Conservation (phyloP, 148 eudicot species). For the Rhododendron ovatum region DNA sequence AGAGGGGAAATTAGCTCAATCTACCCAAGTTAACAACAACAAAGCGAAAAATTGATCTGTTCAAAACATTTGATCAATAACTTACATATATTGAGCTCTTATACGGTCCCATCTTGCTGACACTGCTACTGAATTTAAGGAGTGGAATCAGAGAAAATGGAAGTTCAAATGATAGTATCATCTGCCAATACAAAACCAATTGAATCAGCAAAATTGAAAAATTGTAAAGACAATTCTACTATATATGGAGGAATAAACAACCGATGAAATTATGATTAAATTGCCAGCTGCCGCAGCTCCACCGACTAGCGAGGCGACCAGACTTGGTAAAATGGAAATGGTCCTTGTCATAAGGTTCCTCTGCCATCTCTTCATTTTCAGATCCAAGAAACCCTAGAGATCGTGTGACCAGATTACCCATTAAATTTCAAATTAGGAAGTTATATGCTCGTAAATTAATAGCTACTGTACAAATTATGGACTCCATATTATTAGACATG, state of each 20-base stretch:
- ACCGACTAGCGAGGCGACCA: constrained; percentile 34
- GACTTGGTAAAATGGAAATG: constrained; percentile 43
- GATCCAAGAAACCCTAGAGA: constrained; percentile 39
- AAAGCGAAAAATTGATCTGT: too few species aligned
- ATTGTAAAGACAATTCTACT: background rate
- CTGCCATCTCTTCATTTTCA: constrained; percentile 34
- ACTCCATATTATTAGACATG: background rate
- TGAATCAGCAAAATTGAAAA: background rate
- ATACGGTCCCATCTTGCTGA: constrained; percentile 70
- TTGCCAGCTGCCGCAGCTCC: constrained; percentile 33
- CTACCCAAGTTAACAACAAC: too few species aligned
- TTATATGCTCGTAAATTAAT: background rate
- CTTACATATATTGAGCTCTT: constrained; percentile 45
- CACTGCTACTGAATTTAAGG: constrained; percentile 56
- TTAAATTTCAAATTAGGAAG: background rate
- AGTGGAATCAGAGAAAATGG: constrained; percentile 79
- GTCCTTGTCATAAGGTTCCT: constrained; percentile 36
- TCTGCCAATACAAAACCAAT: constrained; percentile 17
- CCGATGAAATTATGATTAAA: constrained; percentile 68
- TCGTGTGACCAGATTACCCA: background rate
- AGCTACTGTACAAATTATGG: background rate
- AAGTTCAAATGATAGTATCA: constrained; percentile 75
- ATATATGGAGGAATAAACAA: constrained; percentile 15
- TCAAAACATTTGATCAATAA: too few species aligned
- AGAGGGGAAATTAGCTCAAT: too few species aligned